These are phyloP conservation scores for Salvia splendens DNA, from an alignment of 257 asterid species.

Conservation along the genomic window DNA sequence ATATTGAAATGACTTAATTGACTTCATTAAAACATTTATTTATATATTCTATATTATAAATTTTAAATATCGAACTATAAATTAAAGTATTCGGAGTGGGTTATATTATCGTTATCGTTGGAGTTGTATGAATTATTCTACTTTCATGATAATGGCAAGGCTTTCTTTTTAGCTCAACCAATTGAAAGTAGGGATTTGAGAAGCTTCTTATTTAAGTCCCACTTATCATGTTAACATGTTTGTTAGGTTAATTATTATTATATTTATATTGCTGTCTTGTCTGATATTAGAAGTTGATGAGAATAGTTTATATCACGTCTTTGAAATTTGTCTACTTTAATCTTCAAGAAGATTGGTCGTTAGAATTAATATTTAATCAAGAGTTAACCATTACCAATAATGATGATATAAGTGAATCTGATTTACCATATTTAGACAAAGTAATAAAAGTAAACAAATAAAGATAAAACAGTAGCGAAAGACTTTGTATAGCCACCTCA, in stretches of 20 bases:
- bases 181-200: constrained; percentile 26
- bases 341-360: constrained; percentile 12
- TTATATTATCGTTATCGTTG: not conserved
- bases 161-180: constrained; percentile 27
- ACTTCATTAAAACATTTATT: too few species aligned
- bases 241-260: constrained; percentile 27
- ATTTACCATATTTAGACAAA: constrained; percentile 8
- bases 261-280: constrained; percentile 27
- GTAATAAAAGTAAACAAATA: not conserved
- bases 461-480: too few species aligned
- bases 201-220: constrained; percentile 39
- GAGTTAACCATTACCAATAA: not conserved
- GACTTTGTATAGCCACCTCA: too few species aligned
- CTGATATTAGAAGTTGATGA: constrained; percentile 13
- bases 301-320: not conserved
- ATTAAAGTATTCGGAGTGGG: not conserved
- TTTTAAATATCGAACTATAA: not conserved
- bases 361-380: not conserved
- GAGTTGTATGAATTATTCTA: constrained; percentile 4
- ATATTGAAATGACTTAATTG: too few species aligned
- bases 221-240: constrained; percentile 27
- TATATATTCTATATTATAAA: too few species aligned
- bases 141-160: constrained; percentile 31
- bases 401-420: constrained; percentile 22
- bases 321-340: constrained; percentile 12